Evolutionary conservation across 2,329 filamentous ascomycete species (phyloP), one percentile per base, ranked within the genome.

Genomic region (Venturia effusa): DNA sequence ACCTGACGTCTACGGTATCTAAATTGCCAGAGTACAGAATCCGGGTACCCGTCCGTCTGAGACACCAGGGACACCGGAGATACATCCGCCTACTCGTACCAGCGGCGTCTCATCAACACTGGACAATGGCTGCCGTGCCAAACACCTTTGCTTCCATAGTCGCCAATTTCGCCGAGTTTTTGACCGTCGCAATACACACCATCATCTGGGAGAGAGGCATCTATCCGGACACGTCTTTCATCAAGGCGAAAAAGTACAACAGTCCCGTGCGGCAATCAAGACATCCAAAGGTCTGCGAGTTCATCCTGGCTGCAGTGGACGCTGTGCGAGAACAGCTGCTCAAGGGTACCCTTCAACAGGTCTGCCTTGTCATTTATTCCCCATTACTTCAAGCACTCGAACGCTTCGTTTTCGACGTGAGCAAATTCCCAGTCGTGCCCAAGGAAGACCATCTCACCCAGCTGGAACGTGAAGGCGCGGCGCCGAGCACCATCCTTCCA

Each of bases 231-330:
- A 77, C 84, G 34, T 90, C 90, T 41, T 97, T 96, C 77, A 83
- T 93, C 65, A 85, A 88, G 51, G 84, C 88, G 45, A 84, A 88
- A 67, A 91, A 90, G 70, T 92, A 92, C 80, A 92, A 93, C 76
- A 86, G 91, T 65, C 83, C 90, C 37, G 88, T 95, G 57, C 88
- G 89, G 70, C 92, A 96, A 73, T 93, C 86, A 66, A 88, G 92
- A 65, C 92, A 96, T 74, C 90, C 92, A 0, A 84, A 84, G 69
- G 88, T 96, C 67, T 95, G 90, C 80, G 79, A 85, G 70, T 97
- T 92, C 89, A 86, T 96, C 75, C 84, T 82, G 71, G 89, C 94
- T 73, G 90, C 92, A 68, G 84, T 94, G 51, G 79, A 85, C 67
- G 88, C 90, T 41, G 83, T 92, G 27, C 81, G 84, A 66, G 80